Base-by-base conservation (phyloP, 1,139 yeast species). In the Candida sp. region DNA sequence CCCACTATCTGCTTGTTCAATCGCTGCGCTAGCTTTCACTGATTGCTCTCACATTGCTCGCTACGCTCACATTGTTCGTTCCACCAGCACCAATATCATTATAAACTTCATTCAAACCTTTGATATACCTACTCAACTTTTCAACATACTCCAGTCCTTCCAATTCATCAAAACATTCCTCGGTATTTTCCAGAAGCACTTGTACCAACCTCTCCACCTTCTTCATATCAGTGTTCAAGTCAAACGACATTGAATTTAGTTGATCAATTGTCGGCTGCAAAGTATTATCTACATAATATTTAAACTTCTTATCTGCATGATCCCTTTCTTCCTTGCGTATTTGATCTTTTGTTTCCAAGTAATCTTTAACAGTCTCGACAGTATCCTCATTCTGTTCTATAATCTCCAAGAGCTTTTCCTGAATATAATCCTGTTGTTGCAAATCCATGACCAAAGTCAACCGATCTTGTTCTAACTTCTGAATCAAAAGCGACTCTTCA, bases 351-450 rank as follows among this genome's bases (percentile, higher is more conserved):
- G 61, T 57, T 30, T 54, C 55, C 22, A 73, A 57, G 57, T 67
- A 73, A n/a, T 67, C 72, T 34, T 63, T 61, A 5, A 75, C 67
- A 0, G 70, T 66, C 5, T 60, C 64, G 4, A 75, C 55, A 27
- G 76, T 62, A n/a, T 69, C 74, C 35, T 68, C 60, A 48, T 75
- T 71, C 48, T 73, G 75, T 22, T 53, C 55, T 3, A 74, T 54
- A 23, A 75, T 47, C 27, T 64, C 69, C n/a, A 50, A 42, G 45
- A 75, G 54, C 49, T 68, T 70, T 12, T 54, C 62, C 1, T 64
- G 47, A 1, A 73, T 42, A 45, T 55, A 70, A 36, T 74, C 78
- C 44, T 75, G 75, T 40, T 68, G 60, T 50, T 76, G 80, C 2
- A 77, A 57, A 30, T 69, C 74, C 70, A 73, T 62, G 5, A 75